phyloP scores from a whole-genome alignment of 2,329 filamentous ascomycete genomes.

The Lachnellula hyalina region DNA sequence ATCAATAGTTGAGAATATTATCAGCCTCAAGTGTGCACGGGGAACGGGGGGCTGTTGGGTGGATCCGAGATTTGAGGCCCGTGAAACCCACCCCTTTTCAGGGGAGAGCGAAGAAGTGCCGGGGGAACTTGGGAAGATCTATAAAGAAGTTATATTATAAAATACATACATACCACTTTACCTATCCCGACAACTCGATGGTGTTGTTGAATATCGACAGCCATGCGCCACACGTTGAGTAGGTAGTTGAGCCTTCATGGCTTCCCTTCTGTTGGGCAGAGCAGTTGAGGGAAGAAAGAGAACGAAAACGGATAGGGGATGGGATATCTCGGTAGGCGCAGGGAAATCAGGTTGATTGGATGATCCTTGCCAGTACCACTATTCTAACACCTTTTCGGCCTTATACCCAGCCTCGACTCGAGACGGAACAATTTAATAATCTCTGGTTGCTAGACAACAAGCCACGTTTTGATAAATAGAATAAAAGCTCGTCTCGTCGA shows the following conservation, averaged over 20 bases:
- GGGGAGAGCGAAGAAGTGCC: not conserved
- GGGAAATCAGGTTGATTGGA: not conserved
- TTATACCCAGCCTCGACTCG: slow-evolving; percentile 5
- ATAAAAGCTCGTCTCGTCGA: not conserved
- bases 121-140: not conserved
- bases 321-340: not conserved
- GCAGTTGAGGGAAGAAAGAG: not conserved
- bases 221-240: not conserved
- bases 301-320: not conserved
- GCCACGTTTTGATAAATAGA: slow-evolving; percentile 7
- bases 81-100: slow-evolving; percentile 2
- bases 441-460: slow-evolving; percentile 10
- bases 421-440: slow-evolving; percentile 19
- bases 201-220: not conserved
- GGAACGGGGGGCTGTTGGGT: not conserved
- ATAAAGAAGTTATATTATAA: not conserved
- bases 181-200: not conserved
- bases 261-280: not conserved
- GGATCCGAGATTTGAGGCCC: not conserved
- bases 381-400: not conserved
- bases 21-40: not conserved
- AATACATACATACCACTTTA: not conserved
- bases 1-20: not conserved
- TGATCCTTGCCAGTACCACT: slow-evolving; percentile 6
- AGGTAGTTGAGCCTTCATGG: not conserved